A percentile compares a stretch with the other conserved stretches of the same genome.
Conservation (phyloP, 140 eudicot species). For the Anethum foeniculum region DNA sequence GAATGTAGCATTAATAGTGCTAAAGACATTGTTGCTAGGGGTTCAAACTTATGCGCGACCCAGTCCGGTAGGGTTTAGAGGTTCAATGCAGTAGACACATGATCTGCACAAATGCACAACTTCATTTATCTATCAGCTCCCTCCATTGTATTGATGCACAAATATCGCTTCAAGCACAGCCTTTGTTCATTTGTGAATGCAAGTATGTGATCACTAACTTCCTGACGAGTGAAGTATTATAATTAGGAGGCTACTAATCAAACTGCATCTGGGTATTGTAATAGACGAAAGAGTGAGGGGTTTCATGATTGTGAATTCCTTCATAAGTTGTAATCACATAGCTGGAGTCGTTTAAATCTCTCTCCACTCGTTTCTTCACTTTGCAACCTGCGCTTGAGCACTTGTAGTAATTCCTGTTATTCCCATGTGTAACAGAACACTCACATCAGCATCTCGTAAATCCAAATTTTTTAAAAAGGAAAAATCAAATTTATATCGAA, state of each 20-base stretch:
- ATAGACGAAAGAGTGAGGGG: constrained; percentile 3
- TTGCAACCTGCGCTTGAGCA: constrained; percentile 32
- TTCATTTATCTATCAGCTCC: not conserved
- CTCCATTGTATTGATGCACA: not conserved
- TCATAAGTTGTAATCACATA: constrained; percentile 35
- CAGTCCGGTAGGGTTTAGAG: not conserved
- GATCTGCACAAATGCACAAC: not conserved
- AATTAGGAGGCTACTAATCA: not conserved
- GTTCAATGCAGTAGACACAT: not conserved
- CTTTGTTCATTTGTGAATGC: not conserved
- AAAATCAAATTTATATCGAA: no score
- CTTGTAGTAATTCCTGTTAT: constrained; percentile 31
- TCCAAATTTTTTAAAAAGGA: no score
- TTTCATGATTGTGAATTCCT: constrained; percentile 21
- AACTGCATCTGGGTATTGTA: not conserved
- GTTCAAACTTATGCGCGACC: not conserved
- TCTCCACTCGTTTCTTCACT: constrained; percentile 42
- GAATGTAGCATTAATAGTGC: not conserved
- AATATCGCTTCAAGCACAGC: not conserved
- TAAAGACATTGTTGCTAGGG: not conserved
- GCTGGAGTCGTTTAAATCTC: constrained; percentile 28
- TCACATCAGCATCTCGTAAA: not conserved
- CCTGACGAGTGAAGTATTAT: not conserved
- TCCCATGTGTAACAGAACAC: not conserved
- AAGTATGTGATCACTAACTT: not conserved